Percentiles rank a stretch among this genome's conserved stretches.
Evolutionary conservation across 805 yeast species (phyloP).

Genomic region (Candida dendrica): DNA sequence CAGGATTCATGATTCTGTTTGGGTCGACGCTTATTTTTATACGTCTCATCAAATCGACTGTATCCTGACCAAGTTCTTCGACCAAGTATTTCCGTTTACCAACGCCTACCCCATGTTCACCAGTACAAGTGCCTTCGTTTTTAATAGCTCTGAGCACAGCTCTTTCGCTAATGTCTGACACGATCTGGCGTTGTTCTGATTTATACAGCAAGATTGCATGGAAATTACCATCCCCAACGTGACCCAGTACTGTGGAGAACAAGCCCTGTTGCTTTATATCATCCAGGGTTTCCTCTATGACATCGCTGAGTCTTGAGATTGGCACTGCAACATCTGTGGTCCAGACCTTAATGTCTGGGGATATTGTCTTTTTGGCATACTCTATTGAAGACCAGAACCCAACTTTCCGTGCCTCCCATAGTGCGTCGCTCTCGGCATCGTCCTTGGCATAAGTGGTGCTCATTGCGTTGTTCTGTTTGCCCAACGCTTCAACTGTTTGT

Average conservation of each 20-base stretch:
- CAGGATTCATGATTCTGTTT: slow-evolving; percentile 63
- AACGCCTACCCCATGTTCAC: slow-evolving; percentile 77
- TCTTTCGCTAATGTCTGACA: slow-evolving; percentile 41
- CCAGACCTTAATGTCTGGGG: slow-evolving; percentile 44
- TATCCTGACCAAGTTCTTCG: slow-evolving; percentile 54
- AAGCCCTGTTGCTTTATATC: slow-evolving; percentile 45
- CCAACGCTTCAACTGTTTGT: slow-evolving; percentile 42
- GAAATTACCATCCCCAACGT: slow-evolving; percentile 75
- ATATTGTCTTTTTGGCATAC: slow-evolving; percentile 42
- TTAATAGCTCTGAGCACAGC: slow-evolving; percentile 57
- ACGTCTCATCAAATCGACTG: slow-evolving; percentile 62
- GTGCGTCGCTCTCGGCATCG: slow-evolving; percentile 49
- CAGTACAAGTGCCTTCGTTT: slow-evolving; percentile 72
- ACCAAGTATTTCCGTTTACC: slow-evolving; percentile 56
- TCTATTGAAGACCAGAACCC: slow-evolving; percentile 55
- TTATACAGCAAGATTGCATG: slow-evolving; percentile 56
- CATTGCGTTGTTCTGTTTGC: slow-evolving; percentile 39
- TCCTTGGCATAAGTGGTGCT: slow-evolving; percentile 48
- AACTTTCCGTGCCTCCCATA: slow-evolving; percentile 69
- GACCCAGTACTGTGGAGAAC: slow-evolving; percentile 56
- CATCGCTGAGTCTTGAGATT: slow-evolving; percentile 49
- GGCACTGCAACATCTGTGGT: slow-evolving; percentile 80
- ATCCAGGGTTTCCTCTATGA: slow-evolving; percentile 51
- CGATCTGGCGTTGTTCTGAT: slow-evolving; percentile 38
- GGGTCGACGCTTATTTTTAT: slow-evolving; percentile 67